Base-by-base conservation (phyloP, 495 filamentous ascomycete species). In the Baudoinia panamericana region DNA sequence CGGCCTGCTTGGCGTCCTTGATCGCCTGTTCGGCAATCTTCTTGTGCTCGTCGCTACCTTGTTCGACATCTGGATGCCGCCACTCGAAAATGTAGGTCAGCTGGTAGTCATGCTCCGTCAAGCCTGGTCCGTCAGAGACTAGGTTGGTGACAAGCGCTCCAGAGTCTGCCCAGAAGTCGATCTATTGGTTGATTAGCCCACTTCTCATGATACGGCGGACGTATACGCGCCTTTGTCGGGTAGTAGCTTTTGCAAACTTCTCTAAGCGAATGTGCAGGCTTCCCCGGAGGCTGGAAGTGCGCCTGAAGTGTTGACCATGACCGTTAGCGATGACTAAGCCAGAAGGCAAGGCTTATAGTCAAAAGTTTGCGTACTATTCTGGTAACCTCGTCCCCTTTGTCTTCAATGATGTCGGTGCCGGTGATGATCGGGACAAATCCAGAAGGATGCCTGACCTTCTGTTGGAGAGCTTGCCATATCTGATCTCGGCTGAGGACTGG, bases 41-140 rank as follows among this genome's bases (percentile, higher is more conserved):
- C 35, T 50, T 44, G 38, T 58, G 36, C 16, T 50, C 46, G 25
- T 39, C 55, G 11, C 27, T 39, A 9, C 61, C 60, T 16, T 59
- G 61, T 10, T 56, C 50, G 10, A 62, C 45, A 4, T 61, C 56
- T 0, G 61, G 57, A 35, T 70, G 56, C 10, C 53, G 55, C 63
- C 66, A 70, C 39, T 73, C 68, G 41, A 72, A 75, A 13, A 65
- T 63, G 48, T 70, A 75, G 3, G 71, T 75, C 58, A 75, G 59
- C 19, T 62, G 61, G 5, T 71, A 48, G 20, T 68, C 66, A 13
- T 43, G 30, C 5, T 63, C 63, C 2, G 24, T 40, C n/a, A 60
- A 62, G 16, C 41, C 40, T 5, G 55, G 47, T 2, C 70, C 68
- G 15, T 65, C 56, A 21, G 66, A 70, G 16, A 75, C 47, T 6